Conservation (phyloP, 2,329 filamentous ascomycete species). For the Bertia moriformis region DNA sequence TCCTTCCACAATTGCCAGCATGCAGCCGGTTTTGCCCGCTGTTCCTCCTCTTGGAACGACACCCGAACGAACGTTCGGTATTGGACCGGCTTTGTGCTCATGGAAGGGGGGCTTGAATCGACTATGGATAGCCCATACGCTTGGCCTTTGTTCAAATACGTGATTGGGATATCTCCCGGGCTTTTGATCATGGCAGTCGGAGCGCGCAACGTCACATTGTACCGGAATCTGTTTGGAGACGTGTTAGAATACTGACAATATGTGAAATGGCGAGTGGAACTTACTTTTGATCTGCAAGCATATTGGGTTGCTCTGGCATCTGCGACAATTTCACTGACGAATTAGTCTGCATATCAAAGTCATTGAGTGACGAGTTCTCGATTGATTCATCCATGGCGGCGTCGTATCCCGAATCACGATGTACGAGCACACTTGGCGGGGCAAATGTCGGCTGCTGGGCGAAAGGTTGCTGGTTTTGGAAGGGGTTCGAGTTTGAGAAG, state of each 20-base stretch:
- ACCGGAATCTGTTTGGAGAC: conserved; percentile 49
- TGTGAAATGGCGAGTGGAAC: not conserved
- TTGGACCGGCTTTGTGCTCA: conserved; percentile 42
- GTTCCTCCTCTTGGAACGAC: conserved; percentile 92
- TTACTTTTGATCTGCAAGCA: too few species aligned
- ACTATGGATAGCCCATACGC: conserved; percentile 76
- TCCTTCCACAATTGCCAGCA: conserved; percentile 96
- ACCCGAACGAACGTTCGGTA: conserved; percentile 86
- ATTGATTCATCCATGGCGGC: conserved; percentile 63
- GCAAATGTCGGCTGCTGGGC: conserved; percentile 42
- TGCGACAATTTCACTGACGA: too few species aligned
- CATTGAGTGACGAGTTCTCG: conserved; percentile 41
- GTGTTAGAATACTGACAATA: not conserved
- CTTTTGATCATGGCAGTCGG: conserved; percentile 93
- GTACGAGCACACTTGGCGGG: conserved; percentile 66
- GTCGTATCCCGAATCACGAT: conserved; percentile 69
- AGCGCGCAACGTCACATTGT: conserved; percentile 76
- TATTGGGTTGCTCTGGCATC: too few species aligned
- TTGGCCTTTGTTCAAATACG: conserved; percentile 94
- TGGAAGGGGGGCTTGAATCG: conserved; percentile 55
- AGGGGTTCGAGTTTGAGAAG: too few species aligned
- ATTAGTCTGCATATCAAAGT: conserved; percentile 30
- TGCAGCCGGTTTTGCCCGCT: conserved; percentile 64
- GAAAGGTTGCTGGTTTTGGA: conserved; percentile 5
- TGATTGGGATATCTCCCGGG: conserved; percentile 79